phyloP scores from a whole-genome alignment of 768 basidiomycete species.

The Dioszegia hungarica region DNA sequence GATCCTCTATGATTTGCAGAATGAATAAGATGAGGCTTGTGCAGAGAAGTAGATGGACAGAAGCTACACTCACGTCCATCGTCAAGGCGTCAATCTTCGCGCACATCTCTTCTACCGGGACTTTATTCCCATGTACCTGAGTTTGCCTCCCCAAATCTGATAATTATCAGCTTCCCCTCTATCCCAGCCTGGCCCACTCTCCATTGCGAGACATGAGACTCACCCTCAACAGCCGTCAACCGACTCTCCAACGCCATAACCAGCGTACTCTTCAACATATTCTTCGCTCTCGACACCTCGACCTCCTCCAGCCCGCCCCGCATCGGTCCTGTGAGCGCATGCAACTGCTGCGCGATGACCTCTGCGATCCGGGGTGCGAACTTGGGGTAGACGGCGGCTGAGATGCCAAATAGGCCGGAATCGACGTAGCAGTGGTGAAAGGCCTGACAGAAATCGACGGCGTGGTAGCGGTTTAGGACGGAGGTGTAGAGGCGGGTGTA shows the following conservation, averaged over 20 bases:
- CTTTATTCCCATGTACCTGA: slow-evolving; percentile 77
- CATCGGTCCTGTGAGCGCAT: slow-evolving; percentile 62
- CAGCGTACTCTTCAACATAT: slow-evolving; percentile 84
- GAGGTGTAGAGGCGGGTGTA: slow-evolving; percentile 94
- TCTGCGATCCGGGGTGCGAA: slow-evolving; percentile 62
- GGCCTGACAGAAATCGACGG: slow-evolving; percentile 89
- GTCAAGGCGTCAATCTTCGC: slow-evolving; percentile 74
- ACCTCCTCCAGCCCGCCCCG: slow-evolving; percentile 47
- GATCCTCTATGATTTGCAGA: no score
- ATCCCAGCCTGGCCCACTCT: no score
- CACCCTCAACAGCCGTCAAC: slow-evolving; percentile 51
- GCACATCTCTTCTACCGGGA: slow-evolving; percentile 86
- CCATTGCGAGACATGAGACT: slow-evolving; percentile 16
- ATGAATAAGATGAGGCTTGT: no score
- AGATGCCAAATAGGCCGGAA: slow-evolving; percentile 85
- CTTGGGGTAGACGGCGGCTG: slow-evolving; percentile 74
- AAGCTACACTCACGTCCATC: slow-evolving; percentile 47
- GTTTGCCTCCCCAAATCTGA: slow-evolving; percentile 81
- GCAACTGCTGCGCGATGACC: slow-evolving; percentile 81
- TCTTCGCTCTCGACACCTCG: slow-evolving; percentile 84
- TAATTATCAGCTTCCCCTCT: slow-evolving; percentile 53
- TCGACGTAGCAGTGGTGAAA: slow-evolving; percentile 98
- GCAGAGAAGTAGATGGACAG: no score
- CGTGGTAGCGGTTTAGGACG: slow-evolving; percentile 88
- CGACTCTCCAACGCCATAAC: slow-evolving; percentile 93